phyloP scores from a whole-genome alignment of 305 asterid genomes.

The Andrographis paniculata region DNA sequence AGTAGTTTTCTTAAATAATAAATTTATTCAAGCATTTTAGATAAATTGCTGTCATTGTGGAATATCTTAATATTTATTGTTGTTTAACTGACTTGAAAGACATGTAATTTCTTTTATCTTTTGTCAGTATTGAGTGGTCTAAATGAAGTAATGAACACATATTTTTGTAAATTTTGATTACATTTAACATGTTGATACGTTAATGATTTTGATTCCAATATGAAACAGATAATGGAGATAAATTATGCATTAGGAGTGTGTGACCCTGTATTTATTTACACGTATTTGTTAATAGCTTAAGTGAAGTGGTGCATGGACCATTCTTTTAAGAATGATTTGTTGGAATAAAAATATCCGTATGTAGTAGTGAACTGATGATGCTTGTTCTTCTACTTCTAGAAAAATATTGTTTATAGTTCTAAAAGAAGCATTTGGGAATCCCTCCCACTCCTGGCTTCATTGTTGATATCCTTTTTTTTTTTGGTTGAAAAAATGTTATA shows the following conservation, averaged over 20 bases:
- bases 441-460: neutral
- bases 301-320: no score
- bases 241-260: no score
- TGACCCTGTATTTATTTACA: no score
- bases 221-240: neutral
- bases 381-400: slow-evolving; percentile 10
- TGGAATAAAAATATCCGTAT: slow-evolving; percentile 1
- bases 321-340: no score
- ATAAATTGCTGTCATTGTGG: neutral
- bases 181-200: neutral
- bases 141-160: neutral
- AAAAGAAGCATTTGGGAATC: neutral
- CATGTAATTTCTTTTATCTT: slow-evolving; percentile 9
- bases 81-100: neutral
- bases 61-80: slow-evolving; percentile 1
- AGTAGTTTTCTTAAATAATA: no score
- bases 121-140: neutral
- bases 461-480: neutral
- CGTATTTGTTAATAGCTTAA: no score
- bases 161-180: neutral
- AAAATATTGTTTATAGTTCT: slow-evolving; percentile 8
- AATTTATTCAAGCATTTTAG: no score
- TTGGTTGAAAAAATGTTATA: neutral
- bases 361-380: slow-evolving; percentile 3
- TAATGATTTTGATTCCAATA: neutral